Evolutionary conservation across 441 rosid species (phyloP).

Genomic region (Dalechampia spathulata): DNA sequence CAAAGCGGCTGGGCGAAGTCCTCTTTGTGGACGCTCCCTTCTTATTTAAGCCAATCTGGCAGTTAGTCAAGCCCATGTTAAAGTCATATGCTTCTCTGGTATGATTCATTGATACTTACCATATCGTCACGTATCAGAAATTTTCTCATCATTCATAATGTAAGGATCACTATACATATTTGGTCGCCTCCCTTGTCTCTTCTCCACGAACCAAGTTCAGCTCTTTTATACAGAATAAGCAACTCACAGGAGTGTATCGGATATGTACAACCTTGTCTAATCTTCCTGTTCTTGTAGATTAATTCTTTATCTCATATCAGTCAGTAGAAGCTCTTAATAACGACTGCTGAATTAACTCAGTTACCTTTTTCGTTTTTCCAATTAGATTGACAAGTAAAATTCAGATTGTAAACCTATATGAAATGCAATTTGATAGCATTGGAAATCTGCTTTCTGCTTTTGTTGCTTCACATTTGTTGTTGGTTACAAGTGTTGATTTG

Average conservation of each 20-base stretch:
- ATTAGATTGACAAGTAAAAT: neutral
- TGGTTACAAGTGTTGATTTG: neutral
- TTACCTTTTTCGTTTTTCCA: neutral
- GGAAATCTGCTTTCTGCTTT: neutral
- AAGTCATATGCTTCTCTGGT: slow-evolving; percentile 85
- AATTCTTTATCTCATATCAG: no score
- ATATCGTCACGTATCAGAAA: neutral
- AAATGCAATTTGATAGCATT: neutral
- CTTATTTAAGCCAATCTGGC: slow-evolving; percentile 83
- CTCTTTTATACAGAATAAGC: no score
- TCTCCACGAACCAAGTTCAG: no score
- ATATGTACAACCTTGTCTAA: no score
- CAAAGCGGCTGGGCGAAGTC: slow-evolving; percentile 77
- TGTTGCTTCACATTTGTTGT: neutral
- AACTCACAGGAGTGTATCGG: no score
- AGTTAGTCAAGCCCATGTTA: slow-evolving; percentile 63
- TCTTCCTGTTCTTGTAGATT: no score
- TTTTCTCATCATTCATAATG: neutral
- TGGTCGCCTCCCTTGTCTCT: neutral
- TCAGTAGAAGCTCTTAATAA: no score
- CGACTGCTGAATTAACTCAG: neutral
- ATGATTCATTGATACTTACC: slow-evolving; percentile 15
- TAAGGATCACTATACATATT: no score
- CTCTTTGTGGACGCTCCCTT: slow-evolving; percentile 95
- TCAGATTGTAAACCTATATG: neutral